A percentile compares a stretch with the other conserved stretches of the same genome.
These are phyloP conservation scores for Trichoderma polysporum DNA, from an alignment of 2,329 filamentous ascomycete genomes.

Conservation along the genomic window DNA sequence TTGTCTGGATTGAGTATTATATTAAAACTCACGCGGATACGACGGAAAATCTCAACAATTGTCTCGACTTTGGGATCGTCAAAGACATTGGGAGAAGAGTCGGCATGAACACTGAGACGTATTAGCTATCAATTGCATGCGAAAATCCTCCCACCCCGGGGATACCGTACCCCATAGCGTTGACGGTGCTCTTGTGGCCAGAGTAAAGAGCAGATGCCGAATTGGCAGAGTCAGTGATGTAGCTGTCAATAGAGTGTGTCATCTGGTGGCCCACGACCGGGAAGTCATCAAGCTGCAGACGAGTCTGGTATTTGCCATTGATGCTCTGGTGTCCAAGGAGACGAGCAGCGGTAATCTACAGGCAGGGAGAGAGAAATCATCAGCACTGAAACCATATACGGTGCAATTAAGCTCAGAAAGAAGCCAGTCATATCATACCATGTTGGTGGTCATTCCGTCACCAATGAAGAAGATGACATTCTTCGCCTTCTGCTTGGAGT, in stretches of 20 bases:
- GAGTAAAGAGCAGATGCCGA: slow-evolving; percentile 78
- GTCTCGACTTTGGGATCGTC: slow-evolving; percentile 88
- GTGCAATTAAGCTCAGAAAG: not conserved
- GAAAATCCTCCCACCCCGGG: not conserved
- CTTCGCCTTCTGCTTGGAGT: slow-evolving; percentile 71
- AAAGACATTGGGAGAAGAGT: slow-evolving; percentile 69
- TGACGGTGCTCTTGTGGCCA: slow-evolving; percentile 81
- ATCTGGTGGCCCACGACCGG: slow-evolving; percentile 85
- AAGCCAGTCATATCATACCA: slow-evolving; percentile 41
- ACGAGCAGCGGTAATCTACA: slow-evolving; percentile 69
- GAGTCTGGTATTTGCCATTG: slow-evolving; percentile 79
- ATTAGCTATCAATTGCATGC: slow-evolving; percentile 9
- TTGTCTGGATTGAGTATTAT: too few relatives aligned
- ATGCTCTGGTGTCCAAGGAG: slow-evolving; percentile 78
- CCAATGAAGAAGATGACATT: slow-evolving; percentile 86
- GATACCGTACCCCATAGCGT: slow-evolving; percentile 64
- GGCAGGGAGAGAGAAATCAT: not conserved
- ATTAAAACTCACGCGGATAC: slow-evolving; percentile 61
- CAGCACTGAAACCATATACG: not conserved
- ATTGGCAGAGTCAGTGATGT: slow-evolving; percentile 86
- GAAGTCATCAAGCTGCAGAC: slow-evolving; percentile 77
- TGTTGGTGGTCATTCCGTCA: slow-evolving; percentile 71
- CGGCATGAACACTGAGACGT: slow-evolving; percentile 62
- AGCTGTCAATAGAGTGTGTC: slow-evolving; percentile 81
- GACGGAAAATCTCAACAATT: slow-evolving; percentile 74